Percentiles rank a stretch among this genome's conserved stretches.
Conservation (phyloP, 257 asterid genomes). For the Solanum chiquidenum region DNA sequence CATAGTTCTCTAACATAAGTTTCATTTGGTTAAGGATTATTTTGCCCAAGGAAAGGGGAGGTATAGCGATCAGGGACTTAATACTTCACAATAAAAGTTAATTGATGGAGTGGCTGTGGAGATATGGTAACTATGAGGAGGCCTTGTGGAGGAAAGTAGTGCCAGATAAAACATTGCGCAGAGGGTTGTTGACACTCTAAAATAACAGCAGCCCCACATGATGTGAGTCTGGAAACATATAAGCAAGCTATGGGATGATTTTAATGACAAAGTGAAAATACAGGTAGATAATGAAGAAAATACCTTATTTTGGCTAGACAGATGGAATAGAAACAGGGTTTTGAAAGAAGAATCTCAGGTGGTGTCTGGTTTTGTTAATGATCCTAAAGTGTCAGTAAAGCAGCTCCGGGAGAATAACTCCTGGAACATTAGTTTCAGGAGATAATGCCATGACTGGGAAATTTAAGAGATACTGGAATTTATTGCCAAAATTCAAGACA, state of each 20-base stretch:
- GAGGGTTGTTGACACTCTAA: neutral
- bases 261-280: neutral
- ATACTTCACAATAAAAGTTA: neutral
- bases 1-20: neutral
- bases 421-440: neutral
- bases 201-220: neutral
- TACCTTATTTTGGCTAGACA: neutral
- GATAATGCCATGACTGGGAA: neutral
- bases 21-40: neutral
- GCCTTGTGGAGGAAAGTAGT: neutral
- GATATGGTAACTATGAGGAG: neutral
- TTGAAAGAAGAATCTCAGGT: neutral
- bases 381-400: neutral
- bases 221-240: neutral
- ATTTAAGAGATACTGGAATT: neutral
- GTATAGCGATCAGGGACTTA: neutral
- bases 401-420: neutral
- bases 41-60: neutral
- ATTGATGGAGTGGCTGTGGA: neutral
- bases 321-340: neutral
- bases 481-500: neutral
- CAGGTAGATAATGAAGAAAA: neutral
- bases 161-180: neutral
- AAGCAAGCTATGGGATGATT: neutral
- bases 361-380: neutral